Base-by-base conservation (phyloP, 2,329 filamentous ascomycete genomes). In the Samsoniella hepiali region DNA sequence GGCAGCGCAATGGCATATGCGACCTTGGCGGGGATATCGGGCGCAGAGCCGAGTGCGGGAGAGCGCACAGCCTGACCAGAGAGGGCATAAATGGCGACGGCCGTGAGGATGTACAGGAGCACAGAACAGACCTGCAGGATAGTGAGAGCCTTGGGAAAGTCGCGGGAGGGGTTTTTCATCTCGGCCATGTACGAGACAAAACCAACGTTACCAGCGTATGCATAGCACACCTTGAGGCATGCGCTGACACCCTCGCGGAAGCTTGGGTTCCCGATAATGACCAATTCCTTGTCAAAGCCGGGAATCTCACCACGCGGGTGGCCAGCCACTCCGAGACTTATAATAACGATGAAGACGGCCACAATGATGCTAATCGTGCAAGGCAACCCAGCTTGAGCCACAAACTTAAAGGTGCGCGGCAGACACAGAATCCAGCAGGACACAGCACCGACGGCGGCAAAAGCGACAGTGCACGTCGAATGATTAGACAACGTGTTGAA, bases 401-500 rank as follows among this genome's bases (percentile, higher is more conserved):
- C 69, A 47, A 76, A 74, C 64, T 73, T 80, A 74, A 90, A 90
- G 0, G 88, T 90, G 57, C 88, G 81, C 1, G 88, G 88, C 38
- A 90, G 78, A 6, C 88, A 91, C 68, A 84, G 86, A 34, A 86
- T 65, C 72, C 82, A 90, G 22, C 84, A 88, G 64, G 87, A 78
- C 32, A 88, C 73, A 8, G 86, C 87, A 6, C 84, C 82, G 62
- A 91, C 81, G 22, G 84, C 82, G 22, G 85, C 83, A 72, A 89
- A 91, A 42, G 80, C 82, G 63, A 91, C 84, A 1, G 88, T 90
- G 77, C 88, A 91, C 8, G 87, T 69, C 6, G 79, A 78, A 71
- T 88, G 83, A 62, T 79, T 77, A 11, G 82, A 84, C 72, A 90
- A 87, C 57, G 87, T 89, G 76, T 90, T 90, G 68, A 90, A 80